phyloP scores from a whole-genome alignment of 345 rosid species.

The Hibiscus trionum region DNA sequence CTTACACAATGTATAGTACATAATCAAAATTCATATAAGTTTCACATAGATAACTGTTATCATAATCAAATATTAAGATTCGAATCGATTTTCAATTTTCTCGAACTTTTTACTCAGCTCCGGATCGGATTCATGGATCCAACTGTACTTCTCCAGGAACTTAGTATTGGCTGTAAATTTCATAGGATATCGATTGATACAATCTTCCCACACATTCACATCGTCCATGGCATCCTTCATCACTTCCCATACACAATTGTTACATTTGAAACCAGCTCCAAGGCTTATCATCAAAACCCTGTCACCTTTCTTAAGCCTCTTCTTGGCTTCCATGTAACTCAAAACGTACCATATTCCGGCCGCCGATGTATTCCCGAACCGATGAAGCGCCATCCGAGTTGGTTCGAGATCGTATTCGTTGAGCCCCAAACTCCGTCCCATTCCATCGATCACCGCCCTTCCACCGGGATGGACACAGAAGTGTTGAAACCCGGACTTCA shows the following conservation, averaged over 20 bases:
- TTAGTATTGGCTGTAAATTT: not conserved
- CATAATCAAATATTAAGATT: not conserved
- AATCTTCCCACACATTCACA: slow-evolving; percentile 51
- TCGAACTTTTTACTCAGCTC: not conserved
- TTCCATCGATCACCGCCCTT: slow-evolving; percentile 77
- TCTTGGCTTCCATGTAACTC: slow-evolving; percentile 22
- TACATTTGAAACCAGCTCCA: not conserved
- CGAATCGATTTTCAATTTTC: not conserved
- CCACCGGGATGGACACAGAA: slow-evolving; percentile 89
- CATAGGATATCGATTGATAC: not conserved
- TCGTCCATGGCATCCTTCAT: slow-evolving; percentile 29
- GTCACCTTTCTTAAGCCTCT: not conserved
- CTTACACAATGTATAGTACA: not conserved
- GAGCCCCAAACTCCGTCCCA: slow-evolving; percentile 47
- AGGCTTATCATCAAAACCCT: not conserved
- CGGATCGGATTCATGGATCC: not conserved
- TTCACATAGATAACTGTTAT: not conserved
- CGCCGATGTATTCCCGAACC: slow-evolving; percentile 83
- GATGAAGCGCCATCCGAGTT: slow-evolving; percentile 70
- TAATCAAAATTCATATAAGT: not conserved
- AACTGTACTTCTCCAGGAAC: not conserved
- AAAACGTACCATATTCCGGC: slow-evolving; percentile 81
- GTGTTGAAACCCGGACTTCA: slow-evolving; percentile 62
- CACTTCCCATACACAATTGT: slow-evolving; percentile 47
- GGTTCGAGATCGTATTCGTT: slow-evolving; percentile 67